Conservation (phyloP, 2,329 filamentous ascomycete genomes). For the Bipolaris cookei region DNA sequence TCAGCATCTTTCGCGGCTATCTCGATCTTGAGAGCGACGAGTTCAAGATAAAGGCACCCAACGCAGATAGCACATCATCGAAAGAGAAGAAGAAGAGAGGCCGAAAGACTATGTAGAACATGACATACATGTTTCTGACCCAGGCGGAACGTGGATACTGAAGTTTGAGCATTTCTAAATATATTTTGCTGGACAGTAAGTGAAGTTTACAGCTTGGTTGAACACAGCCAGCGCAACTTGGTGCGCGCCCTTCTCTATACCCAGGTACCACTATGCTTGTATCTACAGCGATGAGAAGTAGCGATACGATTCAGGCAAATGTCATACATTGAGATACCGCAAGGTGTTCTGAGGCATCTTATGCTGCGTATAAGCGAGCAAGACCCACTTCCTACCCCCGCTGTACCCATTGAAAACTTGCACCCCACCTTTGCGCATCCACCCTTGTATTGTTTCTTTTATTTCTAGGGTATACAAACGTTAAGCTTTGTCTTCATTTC, state of each 20-base stretch:
- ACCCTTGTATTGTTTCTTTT: not conserved
- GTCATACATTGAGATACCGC: not conserved
- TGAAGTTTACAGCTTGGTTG: not conserved
- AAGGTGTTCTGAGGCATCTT: not conserved
- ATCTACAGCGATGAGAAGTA: not conserved
- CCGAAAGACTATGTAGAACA: conserved; percentile 20
- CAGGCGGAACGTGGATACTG: not conserved
- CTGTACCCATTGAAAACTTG: not conserved
- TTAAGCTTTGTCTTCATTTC: not conserved
- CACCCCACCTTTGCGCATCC: not conserved
- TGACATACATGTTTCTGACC: not conserved
- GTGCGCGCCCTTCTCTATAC: conserved; percentile 1
- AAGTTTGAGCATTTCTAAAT: not conserved
- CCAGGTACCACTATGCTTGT: not conserved
- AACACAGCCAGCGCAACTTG: not conserved
- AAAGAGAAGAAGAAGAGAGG: conserved; percentile 24
- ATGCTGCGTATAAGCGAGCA: conserved; percentile 13
- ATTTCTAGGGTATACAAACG: not conserved
- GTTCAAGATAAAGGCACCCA: conserved; percentile 37
- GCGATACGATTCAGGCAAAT: not conserved
- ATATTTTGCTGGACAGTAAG: conserved; percentile 16
- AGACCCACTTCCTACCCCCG: conserved; percentile 12
- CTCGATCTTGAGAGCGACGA: conserved; percentile 51
- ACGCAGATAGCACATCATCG: conserved; percentile 3
- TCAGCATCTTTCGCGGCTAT: conserved; percentile 53